Conservation (phyloP, 441 rosid genomes). For the Syzygium syzygioides region DNA sequence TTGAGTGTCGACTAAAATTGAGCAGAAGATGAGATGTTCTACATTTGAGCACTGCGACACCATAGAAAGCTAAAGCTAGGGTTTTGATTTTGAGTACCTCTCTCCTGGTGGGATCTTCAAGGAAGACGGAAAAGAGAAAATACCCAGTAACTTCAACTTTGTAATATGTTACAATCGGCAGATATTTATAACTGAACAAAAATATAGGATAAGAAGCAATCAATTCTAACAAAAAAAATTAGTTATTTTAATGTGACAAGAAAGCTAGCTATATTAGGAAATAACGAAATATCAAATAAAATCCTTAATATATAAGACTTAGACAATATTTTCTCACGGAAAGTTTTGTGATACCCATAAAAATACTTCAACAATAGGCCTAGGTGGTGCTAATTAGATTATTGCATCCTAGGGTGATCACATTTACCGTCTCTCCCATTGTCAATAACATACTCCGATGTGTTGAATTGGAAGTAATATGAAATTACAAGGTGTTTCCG, state of each 20-base stretch:
- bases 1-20: not conserved
- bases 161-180: not conserved
- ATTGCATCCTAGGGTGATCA: not conserved
- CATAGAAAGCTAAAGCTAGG: not conserved
- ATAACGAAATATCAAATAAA: not conserved
- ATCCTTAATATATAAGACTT: not conserved
- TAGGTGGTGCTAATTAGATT: not conserved
- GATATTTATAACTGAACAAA: not conserved
- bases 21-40: not conserved
- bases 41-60: not conserved
- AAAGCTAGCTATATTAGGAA: not conserved
- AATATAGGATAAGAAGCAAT: not conserved
- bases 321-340: not conserved
- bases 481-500: not conserved
- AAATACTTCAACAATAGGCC: not conserved
- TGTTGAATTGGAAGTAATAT: not conserved
- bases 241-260: not conserved
- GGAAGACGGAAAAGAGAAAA: not conserved
- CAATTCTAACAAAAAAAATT: not conserved
- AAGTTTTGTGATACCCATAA: not conserved
- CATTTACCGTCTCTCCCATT: not conserved
- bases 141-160: not conserved
- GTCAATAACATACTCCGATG: accelerated
- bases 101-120: not conserved
- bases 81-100: not conserved